Base-by-base conservation (phyloP, 176 grass and related monocot genomes). In the Triticum aestivum region DNA sequence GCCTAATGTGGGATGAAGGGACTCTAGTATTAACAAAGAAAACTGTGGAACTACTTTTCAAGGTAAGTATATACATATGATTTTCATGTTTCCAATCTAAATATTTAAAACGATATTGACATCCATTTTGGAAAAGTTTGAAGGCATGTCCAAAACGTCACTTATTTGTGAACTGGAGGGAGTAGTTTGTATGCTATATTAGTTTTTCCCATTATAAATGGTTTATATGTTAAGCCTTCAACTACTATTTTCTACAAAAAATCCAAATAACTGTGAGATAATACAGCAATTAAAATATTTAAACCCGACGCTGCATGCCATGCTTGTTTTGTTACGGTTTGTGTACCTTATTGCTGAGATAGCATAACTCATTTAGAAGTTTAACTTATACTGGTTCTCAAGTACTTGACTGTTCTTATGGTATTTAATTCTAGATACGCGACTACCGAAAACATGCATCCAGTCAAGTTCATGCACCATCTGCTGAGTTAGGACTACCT, bases 371-470 rank as follows among this genome's bases (percentile, higher is more conserved):
- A n/a, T 82, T 69, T 64, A 86, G 77, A 67, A 75, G 33, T 83
- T 72, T 42, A 44, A 17, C 23, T 30, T 29, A 13, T 44, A 21
- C 68, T 81, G 15, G 73, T 67, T 65, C 14, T 44, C 26, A 89
- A 58, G 24, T 72, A 71, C 32, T 15, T 73, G 5, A 71, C 77
- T 77, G 29, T 34, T 68, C 14, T 26, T 66, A 82, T 89, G 77
- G 26, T 83, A 61, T 73, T 81, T 91, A 45, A 77, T 75, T 91
- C 38, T 87, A 95, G 94, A 88, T 93, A 77, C 86, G 84, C 33
- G 94, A 95, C 56, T 93, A 95, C 79, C 69, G 94, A 74, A 95
- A 93, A 83, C 83, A 80, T 83, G 52, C 44, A 77, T 83, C 87
- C 47, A 90, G 93, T 75, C 87, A 92, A 91, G 84, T 65, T 32